Evolutionary conservation across 106 monocot genomes (phyloP), one percentile per base, ranked within the genome.

Genomic region (Dendrobium nobile): DNA sequence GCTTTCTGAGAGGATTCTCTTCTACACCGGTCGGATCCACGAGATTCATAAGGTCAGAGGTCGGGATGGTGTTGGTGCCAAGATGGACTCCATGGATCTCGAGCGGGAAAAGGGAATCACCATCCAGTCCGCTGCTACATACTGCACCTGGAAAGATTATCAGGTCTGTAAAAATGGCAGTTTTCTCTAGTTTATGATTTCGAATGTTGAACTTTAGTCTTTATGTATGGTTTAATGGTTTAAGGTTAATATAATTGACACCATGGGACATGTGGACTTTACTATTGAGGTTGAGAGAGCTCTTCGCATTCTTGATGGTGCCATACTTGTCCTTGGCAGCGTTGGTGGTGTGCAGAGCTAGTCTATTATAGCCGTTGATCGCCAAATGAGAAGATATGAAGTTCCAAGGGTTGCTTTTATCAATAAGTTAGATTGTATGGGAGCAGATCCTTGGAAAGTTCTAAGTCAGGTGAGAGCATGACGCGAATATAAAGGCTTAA

Each of bases 391-490:
- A 83, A 89, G 98, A 86, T 98, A 98, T 65, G 95, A 95, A 43
- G 95, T 98, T 78, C 98, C 98, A 64, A 91, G 98, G 67, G 76
- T 98, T 77, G 98, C 95, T 72, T 98, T 98, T 75, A 95, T 98
- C 43, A 98, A 98, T 74, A 98, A 98, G 79, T 92, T 94, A 79
- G 98, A 98, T 79, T 87, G 98, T 48, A 98, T 98, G 98, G 98
- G 98, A 79, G 98, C 98, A 31, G 98, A 98, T 92, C 98, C 98
- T 26, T 98, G 98, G 98, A 98, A 98, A 72, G 98, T 98, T 84
- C 87, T 98, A 43, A 98, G 84, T 81, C 98, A 98, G 94, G 98
- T 97, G 56, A 79, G 24, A 15, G 22, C 9, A 76, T 76, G 45
- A 41, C 48, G 27, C 8, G 19, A 8, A 74, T 74, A 5, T 13